Conservation (phyloP, 805 yeast species). For the Metschnikowia aberdeeniae region DNA sequence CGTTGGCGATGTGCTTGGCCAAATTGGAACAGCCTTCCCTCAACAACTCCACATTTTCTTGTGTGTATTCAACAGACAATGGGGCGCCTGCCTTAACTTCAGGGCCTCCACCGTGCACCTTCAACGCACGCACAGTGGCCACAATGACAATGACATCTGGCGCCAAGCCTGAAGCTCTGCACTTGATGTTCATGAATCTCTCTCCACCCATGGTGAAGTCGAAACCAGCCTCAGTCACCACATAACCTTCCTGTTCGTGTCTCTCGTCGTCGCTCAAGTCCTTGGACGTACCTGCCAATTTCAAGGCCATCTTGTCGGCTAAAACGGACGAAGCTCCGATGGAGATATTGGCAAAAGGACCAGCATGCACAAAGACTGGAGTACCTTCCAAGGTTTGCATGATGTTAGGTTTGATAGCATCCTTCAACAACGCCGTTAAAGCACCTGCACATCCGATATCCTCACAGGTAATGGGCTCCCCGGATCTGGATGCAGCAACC, state of each 20-base stretch:
- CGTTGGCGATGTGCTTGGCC: slow-evolving; percentile 73
- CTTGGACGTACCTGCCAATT: slow-evolving; percentile 65
- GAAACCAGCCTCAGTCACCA: slow-evolving; percentile 84
- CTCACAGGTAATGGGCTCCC: slow-evolving; percentile 76
- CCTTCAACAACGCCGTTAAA: slow-evolving; percentile 73
- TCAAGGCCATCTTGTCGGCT: slow-evolving; percentile 79
- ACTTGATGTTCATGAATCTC: slow-evolving; percentile 76
- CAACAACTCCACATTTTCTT: slow-evolving; percentile 68
- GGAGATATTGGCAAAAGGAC: slow-evolving; percentile 84
- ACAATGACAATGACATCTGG: slow-evolving; percentile 80
- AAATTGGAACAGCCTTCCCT: slow-evolving; percentile 68
- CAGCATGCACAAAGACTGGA: slow-evolving; percentile 84
- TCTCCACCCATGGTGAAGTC: slow-evolving; percentile 94
- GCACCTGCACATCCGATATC: slow-evolving; percentile 88
- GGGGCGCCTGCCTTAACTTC: slow-evolving; percentile 84
- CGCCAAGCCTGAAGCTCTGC: slow-evolving; percentile 72
- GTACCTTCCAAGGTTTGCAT: slow-evolving; percentile 90
- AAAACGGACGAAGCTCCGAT: slow-evolving; percentile 82
- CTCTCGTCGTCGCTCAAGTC: slow-evolving; percentile 39
- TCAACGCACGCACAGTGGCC: slow-evolving; percentile 80
- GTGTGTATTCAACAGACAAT: slow-evolving; percentile 66
- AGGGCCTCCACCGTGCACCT: slow-evolving; percentile 86
- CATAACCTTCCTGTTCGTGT: slow-evolving; percentile 61
- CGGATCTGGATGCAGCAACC: slow-evolving; percentile 61
- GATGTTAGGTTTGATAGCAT: slow-evolving; percentile 78